Percentiles rank a stretch among this genome's conserved stretches.
These are phyloP conservation scores for Dictyostelium brefeldianum DNA, from an alignment of 78 protist species.

Conservation along the genomic window DNA sequence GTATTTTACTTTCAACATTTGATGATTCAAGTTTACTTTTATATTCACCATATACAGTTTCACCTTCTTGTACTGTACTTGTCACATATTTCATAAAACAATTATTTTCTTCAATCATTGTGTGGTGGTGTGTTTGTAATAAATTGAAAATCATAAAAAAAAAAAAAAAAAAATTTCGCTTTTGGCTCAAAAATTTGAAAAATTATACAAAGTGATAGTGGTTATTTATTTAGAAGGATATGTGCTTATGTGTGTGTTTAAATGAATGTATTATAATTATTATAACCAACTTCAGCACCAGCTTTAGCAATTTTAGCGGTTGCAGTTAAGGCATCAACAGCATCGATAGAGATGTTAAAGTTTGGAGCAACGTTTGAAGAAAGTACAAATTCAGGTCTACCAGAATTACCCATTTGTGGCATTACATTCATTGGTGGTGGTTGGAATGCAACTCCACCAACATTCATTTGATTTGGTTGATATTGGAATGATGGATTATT, in stretches of 20 bases:
- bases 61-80: background rate
- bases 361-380: background rate
- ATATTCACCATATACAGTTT: conserved; percentile 59
- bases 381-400: background rate
- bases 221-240: too few relatives aligned
- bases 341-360: conserved; percentile 1
- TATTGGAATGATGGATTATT: background rate
- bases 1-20: conserved; percentile 34
- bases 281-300: background rate
- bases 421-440: background rate
- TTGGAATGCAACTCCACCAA: background rate
- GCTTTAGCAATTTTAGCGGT: background rate
- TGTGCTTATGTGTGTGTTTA: background rate
- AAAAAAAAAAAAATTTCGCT: background rate
- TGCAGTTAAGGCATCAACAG: background rate
- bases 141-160: background rate
- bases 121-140: too few relatives aligned
- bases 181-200: too few relatives aligned
- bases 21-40: conserved; percentile 25
- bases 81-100: conserved; percentile 29
- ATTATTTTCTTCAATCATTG: conserved; percentile 48
- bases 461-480: conserved; percentile 10
- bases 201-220: too few relatives aligned
- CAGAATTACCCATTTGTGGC: background rate
- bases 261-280: background rate